A percentile compares a stretch with the other conserved stretches of the same genome.
Evolutionary conservation across 345 rosid species (phyloP).

Genomic region (Citrus inodora): DNA sequence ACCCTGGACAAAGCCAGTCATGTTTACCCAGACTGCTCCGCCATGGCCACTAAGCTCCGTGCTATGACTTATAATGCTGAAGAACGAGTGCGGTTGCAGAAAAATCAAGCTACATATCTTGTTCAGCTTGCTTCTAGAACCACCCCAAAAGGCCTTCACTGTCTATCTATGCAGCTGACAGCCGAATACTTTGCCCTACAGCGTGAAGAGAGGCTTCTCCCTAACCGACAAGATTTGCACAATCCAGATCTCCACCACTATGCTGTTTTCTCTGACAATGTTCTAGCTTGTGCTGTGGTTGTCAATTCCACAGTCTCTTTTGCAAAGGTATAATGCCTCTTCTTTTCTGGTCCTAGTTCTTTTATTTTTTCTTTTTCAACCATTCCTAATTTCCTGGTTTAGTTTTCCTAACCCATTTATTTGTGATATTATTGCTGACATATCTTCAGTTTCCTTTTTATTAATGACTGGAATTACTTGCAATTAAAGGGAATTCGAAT

Average conservation of each 20-base stretch:
- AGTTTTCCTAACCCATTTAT: not conserved
- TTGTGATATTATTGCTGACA: not conserved
- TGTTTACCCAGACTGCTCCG: constrained; percentile 59
- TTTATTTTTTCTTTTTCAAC: not conserved
- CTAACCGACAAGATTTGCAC: constrained; percentile 48
- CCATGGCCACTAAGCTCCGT: constrained; percentile 64
- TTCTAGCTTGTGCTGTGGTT: constrained; percentile 85
- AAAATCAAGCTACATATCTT: constrained; percentile 61
- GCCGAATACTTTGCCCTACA: constrained; percentile 63
- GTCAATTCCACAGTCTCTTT: constrained; percentile 69
- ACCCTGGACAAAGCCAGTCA: constrained; percentile 54
- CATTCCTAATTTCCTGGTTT: not conserved
- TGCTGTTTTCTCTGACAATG: constrained; percentile 82
- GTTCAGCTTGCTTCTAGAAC: constrained; percentile 85
- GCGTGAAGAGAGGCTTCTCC: constrained; percentile 67
- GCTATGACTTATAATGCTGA: constrained; percentile 73
- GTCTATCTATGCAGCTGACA: constrained; percentile 86
- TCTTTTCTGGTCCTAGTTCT: not conserved
- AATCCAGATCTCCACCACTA: constrained; percentile 65
- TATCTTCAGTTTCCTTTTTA: not conserved
- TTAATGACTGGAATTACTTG: not conserved
- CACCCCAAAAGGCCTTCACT: constrained; percentile 91
- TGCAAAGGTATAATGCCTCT: constrained; percentile 52
- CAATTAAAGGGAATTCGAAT: not conserved
- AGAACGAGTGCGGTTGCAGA: constrained; percentile 67